These are phyloP conservation scores for Leccinum fuscescens DNA, from an alignment of 1,284 basidiomycete genomes.

Conservation along the genomic window DNA sequence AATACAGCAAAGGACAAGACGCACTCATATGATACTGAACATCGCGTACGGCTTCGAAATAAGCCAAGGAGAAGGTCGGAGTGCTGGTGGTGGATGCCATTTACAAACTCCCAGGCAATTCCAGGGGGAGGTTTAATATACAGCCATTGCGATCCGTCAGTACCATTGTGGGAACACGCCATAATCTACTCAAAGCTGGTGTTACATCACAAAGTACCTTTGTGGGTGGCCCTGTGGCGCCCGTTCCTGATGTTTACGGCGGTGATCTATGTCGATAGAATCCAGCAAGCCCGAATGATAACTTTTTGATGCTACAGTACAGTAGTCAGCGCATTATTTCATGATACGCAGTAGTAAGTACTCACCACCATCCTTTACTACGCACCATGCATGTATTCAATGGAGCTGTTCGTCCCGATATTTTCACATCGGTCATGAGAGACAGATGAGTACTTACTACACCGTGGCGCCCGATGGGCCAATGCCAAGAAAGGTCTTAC, in stretches of 20 bases:
- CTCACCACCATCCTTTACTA: not conserved
- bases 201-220: not conserved
- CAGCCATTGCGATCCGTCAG: not conserved
- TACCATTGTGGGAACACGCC: not conserved
- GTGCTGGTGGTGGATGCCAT: constrained; percentile 2
- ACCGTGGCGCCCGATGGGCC: not conserved
- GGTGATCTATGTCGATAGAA: not conserved
- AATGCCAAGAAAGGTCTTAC: not conserved
- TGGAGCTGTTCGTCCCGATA: not conserved
- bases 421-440: not conserved
- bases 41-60: constrained; percentile 7
- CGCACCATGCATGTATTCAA: not conserved
- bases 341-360: not conserved
- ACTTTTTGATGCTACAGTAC: not conserved
- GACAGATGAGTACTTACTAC: not conserved
- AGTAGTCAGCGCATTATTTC: not conserved
- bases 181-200: not conserved
- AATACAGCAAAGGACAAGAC: not conserved
- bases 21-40: constrained; percentile 15
- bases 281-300: not conserved
- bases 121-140: not conserved
- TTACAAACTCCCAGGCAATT: not conserved
- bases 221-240: not conserved
- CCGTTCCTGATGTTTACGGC: not conserved
- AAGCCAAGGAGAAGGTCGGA: constrained; percentile 7